Evolutionary conservation across 139 green algal species (phyloP).

Genomic region (Diplosphaera chodatii): DNA sequence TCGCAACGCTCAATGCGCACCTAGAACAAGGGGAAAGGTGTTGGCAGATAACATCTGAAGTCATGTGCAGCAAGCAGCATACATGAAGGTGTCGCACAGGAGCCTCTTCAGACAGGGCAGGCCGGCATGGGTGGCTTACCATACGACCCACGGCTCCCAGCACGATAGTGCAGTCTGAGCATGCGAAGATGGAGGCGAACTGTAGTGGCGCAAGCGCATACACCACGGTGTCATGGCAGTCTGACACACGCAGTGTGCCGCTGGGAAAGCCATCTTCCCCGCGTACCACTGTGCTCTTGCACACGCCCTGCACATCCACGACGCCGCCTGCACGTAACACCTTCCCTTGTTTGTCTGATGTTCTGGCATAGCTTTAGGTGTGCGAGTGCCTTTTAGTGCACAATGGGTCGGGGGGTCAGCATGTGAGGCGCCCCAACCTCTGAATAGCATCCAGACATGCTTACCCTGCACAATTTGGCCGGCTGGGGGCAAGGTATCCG

Average conservation of each 20-base stretch:
- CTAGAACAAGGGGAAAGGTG: too few relatives aligned
- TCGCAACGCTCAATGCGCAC: conserved; percentile 15
- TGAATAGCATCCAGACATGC: too few relatives aligned
- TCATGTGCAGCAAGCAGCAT: too few relatives aligned
- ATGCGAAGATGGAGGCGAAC: conserved; percentile 61
- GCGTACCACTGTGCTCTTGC: conserved; percentile 66
- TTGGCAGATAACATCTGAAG: too few relatives aligned
- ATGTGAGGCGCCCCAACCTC: too few relatives aligned
- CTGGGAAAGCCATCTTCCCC: conserved; percentile 65
- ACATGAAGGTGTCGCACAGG: too few relatives aligned
- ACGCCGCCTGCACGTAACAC: conserved; percentile 19
- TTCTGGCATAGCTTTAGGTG: too few relatives aligned
- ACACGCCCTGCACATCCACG: conserved; percentile 48
- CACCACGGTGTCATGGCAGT: conserved; percentile 82
- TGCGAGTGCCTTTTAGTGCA: too few relatives aligned
- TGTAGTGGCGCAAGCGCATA: conserved; percentile 78
- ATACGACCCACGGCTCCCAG: conserved; percentile 56
- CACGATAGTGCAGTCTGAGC: conserved; percentile 73
- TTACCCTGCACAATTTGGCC: conserved; percentile 20
- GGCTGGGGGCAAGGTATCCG: conserved; percentile 10
- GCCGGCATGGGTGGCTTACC: conserved; percentile 21
- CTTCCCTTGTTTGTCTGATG: too few relatives aligned
- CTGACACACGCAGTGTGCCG: conserved; percentile 46
- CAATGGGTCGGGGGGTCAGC: too few relatives aligned
- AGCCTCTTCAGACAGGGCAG: too few relatives aligned